Base-by-base conservation (phyloP, 2,329 filamentous ascomycete genomes). In the Aspergillus awamori region DNA sequence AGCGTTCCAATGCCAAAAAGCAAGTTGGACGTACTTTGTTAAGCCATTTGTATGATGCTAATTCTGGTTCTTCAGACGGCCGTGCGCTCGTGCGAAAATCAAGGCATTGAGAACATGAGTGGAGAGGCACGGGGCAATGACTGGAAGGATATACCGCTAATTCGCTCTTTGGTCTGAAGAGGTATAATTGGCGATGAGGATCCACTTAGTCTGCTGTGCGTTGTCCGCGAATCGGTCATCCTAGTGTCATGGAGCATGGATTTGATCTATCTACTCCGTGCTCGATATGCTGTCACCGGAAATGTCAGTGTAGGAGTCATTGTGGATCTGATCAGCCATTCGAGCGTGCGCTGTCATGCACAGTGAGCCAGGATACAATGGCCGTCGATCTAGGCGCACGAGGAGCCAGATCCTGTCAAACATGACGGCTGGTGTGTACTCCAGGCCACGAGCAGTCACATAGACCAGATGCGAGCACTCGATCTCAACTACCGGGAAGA, bases 61-160 rank as follows among this genome's bases (percentile, higher is more conserved):
- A 41, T 15, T 22, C 36, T 47, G 53, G 22, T 47, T 56, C 53
- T 47, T 47, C 39, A 47, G 17, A 28, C 38, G 39, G 39, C 20
- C 41, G 41, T 45, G 26, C 26, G 53, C 53, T 56, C 39, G n/a
- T 56, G 53, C 41, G 45, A 26, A 26, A 45, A 56, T 47, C 43
- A 30, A 56, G 41, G 39, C 24, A 47, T 47, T 28, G 26, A 51
- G 24, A 30, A 24, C 53, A 33, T 8, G 53, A 55, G 53, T 47
- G 53, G 53, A 47, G 53, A 47, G 39, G 13, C 53, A 45, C 53
- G 53, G 45, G 53, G 52, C 20, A 24, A 36, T 56, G 39, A 28
- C 43, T 45, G 26, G 53, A 24, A 36, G 20, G 17, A 11, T 30
- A 47, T 22, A 43, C 45, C 53, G 43, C 53, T 56, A 56, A 47